phyloP scores from a whole-genome alignment of 345 rosid genomes.

The Euphorbia pulcherrima region DNA sequence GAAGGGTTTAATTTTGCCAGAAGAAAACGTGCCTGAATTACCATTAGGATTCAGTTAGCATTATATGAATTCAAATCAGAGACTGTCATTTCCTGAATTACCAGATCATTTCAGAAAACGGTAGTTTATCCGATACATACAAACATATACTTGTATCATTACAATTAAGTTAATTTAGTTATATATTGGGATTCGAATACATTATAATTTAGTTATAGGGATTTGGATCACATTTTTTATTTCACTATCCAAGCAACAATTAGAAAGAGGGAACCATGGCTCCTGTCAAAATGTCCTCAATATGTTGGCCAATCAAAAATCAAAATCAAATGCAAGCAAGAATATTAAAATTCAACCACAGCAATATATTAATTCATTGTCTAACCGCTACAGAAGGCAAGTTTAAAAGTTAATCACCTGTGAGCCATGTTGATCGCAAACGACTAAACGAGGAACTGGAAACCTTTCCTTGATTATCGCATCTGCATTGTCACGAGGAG shows the following conservation, averaged over 20 bases:
- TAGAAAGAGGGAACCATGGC: background rate
- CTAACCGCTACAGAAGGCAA: background rate
- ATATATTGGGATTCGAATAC: too few species aligned
- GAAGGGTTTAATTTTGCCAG: conserved; percentile 90
- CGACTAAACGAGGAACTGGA: conserved; percentile 84
- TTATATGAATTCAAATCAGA: background rate
- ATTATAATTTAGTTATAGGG: too few species aligned
- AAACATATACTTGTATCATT: background rate
- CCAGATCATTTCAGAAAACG: background rate
- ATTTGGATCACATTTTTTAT: background rate
- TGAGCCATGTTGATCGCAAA: conserved; percentile 95
- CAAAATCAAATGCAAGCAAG: background rate
- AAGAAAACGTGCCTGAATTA: conserved; percentile 85
- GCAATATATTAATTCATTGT: background rate
- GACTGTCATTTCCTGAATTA: too few species aligned
- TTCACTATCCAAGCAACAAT: background rate
- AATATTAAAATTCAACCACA: background rate
- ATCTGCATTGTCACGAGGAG: conserved; percentile 62
- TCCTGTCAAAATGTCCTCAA: background rate
- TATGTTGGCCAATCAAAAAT: background rate
- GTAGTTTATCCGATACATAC: background rate
- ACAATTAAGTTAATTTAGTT: background rate
- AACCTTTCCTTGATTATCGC: conserved; percentile 75
- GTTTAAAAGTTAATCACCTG: conserved; percentile 49
- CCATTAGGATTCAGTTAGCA: conserved; percentile 3